phyloP scores from a whole-genome alignment of 306 rosid species.

The Boehmeria nivea region DNA sequence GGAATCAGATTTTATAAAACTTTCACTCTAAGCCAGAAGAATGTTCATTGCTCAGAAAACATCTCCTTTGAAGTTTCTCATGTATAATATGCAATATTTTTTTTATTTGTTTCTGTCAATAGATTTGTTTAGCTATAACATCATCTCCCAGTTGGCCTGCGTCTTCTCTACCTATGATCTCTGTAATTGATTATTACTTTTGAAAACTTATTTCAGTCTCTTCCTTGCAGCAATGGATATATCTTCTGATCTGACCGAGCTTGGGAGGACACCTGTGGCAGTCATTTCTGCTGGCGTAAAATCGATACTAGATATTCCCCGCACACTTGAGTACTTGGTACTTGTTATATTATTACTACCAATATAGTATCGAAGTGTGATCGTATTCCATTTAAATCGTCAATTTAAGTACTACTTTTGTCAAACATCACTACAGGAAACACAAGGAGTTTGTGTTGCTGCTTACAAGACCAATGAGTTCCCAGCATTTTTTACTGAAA shows the following conservation, averaged over 20 bases:
- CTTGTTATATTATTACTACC: neutral
- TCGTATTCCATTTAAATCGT: neutral
- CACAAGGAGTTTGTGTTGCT: slow-evolving; percentile 87
- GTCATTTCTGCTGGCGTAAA: slow-evolving; percentile 94
- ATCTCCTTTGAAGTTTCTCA: too few species aligned
- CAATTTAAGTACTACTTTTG: slow-evolving; percentile 3
- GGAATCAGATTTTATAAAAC: too few species aligned
- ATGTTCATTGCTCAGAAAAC: too few species aligned
- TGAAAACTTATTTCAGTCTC: slow-evolving; percentile 14
- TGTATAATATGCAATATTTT: too few species aligned
- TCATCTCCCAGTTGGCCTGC: neutral
- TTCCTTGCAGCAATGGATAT: slow-evolving; percentile 71
- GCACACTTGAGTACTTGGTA: slow-evolving; percentile 93
- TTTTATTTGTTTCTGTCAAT: neutral
- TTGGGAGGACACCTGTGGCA: slow-evolving; percentile 87
- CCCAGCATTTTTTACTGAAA: slow-evolving; percentile 85
- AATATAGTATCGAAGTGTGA: neutral
- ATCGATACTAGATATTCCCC: slow-evolving; percentile 84
- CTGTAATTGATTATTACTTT: neutral
- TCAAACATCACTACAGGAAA: slow-evolving; percentile 49
- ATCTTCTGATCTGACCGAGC: slow-evolving; percentile 95
- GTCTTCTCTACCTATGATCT: neutral
- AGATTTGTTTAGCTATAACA: neutral
- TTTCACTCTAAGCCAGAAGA: too few species aligned
- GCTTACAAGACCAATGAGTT: slow-evolving; percentile 77